Evolutionary conservation across 768 basidiomycete species (phyloP), one percentile per base, ranked within the genome.

Genomic region (Tylopilus intermedius): DNA sequence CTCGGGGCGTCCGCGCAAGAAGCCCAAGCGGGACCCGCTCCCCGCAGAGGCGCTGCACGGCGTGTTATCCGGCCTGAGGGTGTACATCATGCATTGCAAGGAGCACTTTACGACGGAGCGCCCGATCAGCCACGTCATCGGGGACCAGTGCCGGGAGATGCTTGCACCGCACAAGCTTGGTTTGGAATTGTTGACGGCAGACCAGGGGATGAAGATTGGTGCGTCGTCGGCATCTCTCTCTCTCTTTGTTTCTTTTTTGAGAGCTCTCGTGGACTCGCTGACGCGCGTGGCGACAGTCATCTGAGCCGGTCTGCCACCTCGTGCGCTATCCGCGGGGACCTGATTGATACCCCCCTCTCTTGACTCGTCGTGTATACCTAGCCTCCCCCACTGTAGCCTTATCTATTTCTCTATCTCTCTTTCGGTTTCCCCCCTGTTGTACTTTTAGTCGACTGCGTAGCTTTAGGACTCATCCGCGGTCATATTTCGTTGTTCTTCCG

Each of bases 41-140:
- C 56, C 71, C 8, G 59, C 71, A 2, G 74, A 78, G 8, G 77
- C 79, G 26, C 59, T 84, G 30, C 70, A 71, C 4, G 79, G 78
- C 40, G 76, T 78, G 10, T 71, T 91, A 27, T 59, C 69, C 4
- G 87, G 84, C 9, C 62, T 91, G 29, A 73, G 76, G 29, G 76
- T 96, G n/a, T 91, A 81, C 65, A 73, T 96, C 50, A 90, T 82
- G 39, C 93, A 96, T 63, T 90, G 90, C 75, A 96, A 97, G 65
- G 90, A 91, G 54, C 76, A 80, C 41, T 69, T 86, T 49, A 70
- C 71, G 18, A 70, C 70, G 40, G 77, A 79, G 44, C 67, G 69
- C 26, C 80, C 83, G 29, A 79, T 84, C 29, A 74, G 76, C 52
- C 76, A 86, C 13, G 71, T 88, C 27, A 94, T 97, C 54, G 78